phyloP scores from a whole-genome alignment of 176 grass and related monocot species.

The Cocos nucifera region DNA sequence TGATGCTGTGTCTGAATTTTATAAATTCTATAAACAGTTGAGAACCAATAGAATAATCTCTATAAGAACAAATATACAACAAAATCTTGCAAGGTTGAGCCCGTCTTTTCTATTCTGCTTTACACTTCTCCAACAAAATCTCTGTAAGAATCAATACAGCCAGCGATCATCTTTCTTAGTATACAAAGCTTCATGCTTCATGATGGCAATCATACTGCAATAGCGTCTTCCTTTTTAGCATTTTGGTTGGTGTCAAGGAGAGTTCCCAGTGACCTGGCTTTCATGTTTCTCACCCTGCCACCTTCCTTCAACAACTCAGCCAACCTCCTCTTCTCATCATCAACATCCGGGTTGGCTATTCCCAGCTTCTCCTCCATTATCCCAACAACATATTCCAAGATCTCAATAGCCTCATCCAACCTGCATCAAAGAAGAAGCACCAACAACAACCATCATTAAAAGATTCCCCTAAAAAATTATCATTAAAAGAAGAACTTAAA shows the following conservation, averaged over 20 bases:
- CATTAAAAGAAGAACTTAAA: not conserved
- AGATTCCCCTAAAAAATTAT: no score
- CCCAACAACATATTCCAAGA: slow-evolving; percentile 75
- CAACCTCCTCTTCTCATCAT: slow-evolving; percentile 83
- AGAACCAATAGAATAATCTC: slow-evolving; percentile 5
- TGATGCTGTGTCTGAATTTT: no score
- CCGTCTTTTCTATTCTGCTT: not conserved
- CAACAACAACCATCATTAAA: not conserved
- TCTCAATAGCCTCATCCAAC: slow-evolving; percentile 82
- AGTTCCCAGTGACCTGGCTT: slow-evolving; percentile 62
- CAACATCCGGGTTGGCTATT: slow-evolving; percentile 84
- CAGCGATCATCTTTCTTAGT: no score
- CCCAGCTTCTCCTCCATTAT: slow-evolving; percentile 90
- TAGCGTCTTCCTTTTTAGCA: slow-evolving; percentile 27
- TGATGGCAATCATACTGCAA: slow-evolving; percentile 25
- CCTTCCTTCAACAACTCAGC: slow-evolving; percentile 77
- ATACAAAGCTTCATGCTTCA: no score
- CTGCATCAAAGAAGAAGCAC: slow-evolving; percentile 31
- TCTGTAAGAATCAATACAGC: no score
- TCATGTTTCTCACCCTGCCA: slow-evolving; percentile 76
- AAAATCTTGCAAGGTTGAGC: slow-evolving; percentile 5
- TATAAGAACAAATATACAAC: not conserved
- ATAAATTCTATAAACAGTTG: not conserved
- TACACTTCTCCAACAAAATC: no score
- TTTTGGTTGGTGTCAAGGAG: slow-evolving; percentile 67